phyloP scores from a whole-genome alignment of 1,139 yeast genomes.

The Blastobotrys proliferans region DNA sequence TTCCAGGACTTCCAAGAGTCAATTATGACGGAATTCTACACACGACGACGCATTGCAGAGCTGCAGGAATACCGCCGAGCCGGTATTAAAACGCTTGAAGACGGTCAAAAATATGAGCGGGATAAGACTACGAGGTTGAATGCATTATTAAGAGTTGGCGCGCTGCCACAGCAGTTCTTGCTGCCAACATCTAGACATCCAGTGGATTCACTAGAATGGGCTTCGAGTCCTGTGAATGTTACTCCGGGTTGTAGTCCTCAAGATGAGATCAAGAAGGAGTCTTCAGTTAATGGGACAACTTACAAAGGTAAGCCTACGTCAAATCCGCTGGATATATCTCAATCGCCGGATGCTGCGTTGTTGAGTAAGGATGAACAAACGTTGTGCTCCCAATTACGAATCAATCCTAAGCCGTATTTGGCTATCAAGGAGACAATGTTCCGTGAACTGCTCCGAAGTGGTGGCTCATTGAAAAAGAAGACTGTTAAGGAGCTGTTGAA shows the following conservation, averaged over 20 bases:
- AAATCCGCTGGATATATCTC: slow-evolving; percentile 60
- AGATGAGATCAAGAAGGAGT: not conserved
- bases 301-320: slow-evolving; percentile 15
- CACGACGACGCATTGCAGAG: slow-evolving; percentile 79
- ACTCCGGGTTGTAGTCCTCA: slow-evolving; percentile 3
- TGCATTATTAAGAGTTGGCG: slow-evolving; percentile 25
- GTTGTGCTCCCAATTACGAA: slow-evolving; percentile 76
- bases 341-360: slow-evolving; percentile 77
- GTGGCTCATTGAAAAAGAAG: slow-evolving; percentile 77
- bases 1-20: slow-evolving; percentile 70
- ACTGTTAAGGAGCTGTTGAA: slow-evolving; percentile 78
- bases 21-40: slow-evolving; percentile 69
- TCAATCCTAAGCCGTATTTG: slow-evolving; percentile 87
- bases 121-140: slow-evolving; percentile 55
- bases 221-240: slow-evolving; percentile 9
- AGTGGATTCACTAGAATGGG: slow-evolving; percentile 9
- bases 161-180: slow-evolving; percentile 12
- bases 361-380: slow-evolving; percentile 82
- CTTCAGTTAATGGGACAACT: slow-evolving; percentile 1
- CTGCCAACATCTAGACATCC: slow-evolving; percentile 14
- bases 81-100: slow-evolving; percentile 81
- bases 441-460: slow-evolving; percentile 79
- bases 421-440: slow-evolving; percentile 91
- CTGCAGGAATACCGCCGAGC: slow-evolving; percentile 89
- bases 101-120: slow-evolving; percentile 80